Conservation (phyloP, 768 basidiomycete genomes). For the Calocybe gangraenosa region DNA sequence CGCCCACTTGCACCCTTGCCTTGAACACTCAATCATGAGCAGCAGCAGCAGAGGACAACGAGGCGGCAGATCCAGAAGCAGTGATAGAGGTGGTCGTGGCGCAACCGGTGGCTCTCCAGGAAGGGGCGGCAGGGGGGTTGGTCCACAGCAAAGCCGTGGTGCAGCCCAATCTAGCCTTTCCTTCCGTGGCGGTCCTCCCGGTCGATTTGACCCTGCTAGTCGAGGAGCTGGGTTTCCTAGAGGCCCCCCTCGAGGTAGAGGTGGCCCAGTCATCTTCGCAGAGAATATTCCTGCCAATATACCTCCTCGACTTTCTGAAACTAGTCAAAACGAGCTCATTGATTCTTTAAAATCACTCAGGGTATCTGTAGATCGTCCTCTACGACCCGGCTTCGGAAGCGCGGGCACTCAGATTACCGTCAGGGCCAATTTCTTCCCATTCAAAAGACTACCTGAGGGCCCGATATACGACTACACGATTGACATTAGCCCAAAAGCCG, state of each 20-base stretch:
- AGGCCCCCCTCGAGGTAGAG: no score
- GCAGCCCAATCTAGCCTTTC: conserved; percentile 15
- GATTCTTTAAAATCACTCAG: conserved; percentile 30
- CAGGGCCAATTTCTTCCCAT: conserved; percentile 61
- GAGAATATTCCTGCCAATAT: conserved; percentile 30
- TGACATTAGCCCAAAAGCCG: conserved; percentile 42
- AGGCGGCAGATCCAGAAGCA: conserved; percentile 17
- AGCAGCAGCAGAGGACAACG: conserved; percentile 17
- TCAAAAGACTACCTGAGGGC: conserved; percentile 42
- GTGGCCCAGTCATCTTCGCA: conserved; percentile 35
- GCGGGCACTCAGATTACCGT: conserved; percentile 42
- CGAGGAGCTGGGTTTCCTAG: no score
- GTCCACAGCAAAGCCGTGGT: conserved; percentile 13
- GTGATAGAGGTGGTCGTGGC: conserved; percentile 6
- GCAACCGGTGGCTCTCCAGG: conserved; percentile 15
- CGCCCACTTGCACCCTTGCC: conserved; percentile 16
- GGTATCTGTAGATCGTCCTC: conserved; percentile 33
- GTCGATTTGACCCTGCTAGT: conserved; percentile 19
- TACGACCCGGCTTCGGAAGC: conserved; percentile 56
- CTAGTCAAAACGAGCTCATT: conserved; percentile 34
- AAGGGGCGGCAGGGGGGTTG: conserved; percentile 14
- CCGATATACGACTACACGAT: conserved; percentile 55
- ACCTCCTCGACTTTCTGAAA: conserved; percentile 29
- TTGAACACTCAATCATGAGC: conserved; percentile 17
- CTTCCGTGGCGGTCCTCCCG: conserved; percentile 19